A percentile compares a stretch with the other conserved stretches of the same genome.
These are phyloP conservation scores for Monosporozyma aquatica DNA, from an alignment of 805 yeast genomes.

Conservation along the genomic window DNA sequence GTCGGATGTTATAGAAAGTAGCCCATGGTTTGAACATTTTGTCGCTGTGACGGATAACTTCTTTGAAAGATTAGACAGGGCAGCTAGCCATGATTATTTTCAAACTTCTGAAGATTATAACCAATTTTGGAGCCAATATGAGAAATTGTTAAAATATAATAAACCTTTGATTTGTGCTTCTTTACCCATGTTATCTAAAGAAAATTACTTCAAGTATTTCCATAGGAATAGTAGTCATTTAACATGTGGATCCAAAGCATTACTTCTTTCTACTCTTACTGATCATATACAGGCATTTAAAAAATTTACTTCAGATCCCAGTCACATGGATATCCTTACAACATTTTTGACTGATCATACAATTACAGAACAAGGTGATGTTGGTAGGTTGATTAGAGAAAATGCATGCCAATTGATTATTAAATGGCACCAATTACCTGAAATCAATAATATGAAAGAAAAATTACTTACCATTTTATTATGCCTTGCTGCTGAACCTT, in stretches of 20 bases:
- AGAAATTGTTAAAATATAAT: slow-evolving; percentile 12
- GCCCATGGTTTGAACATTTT: slow-evolving; percentile 9
- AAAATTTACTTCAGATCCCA: not conserved
- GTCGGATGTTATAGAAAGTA: slow-evolving; percentile 13
- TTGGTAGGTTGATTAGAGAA: slow-evolving; percentile 67
- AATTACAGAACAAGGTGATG: slow-evolving; percentile 76
- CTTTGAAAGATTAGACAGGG: slow-evolving; percentile 1
- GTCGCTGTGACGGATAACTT: not conserved
- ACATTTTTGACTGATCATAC: slow-evolving; percentile 65
- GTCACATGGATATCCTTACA: not conserved
- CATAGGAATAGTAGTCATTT: slow-evolving; percentile 3
- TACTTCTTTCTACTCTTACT: slow-evolving; percentile 10
- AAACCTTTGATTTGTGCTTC: slow-evolving; percentile 14
- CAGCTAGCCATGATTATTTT: not conserved
- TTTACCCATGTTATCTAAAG: slow-evolving; percentile 11
- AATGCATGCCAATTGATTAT: slow-evolving; percentile 39
- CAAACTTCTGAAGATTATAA: not conserved
- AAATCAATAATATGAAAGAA: not conserved
- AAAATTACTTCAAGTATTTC: slow-evolving; percentile 7
- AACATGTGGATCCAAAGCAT: slow-evolving; percentile 15
- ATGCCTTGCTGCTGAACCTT: slow-evolving; percentile 54
- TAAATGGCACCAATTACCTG: slow-evolving; percentile 14
- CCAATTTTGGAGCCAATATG: slow-evolving; percentile 10
- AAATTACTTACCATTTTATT: slow-evolving; percentile 18
- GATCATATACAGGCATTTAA: not conserved